Evolutionary conservation across 192 early-diverging fungal genomes (phyloP).

Genomic region (Jimgerdemannia flammicorona): DNA sequence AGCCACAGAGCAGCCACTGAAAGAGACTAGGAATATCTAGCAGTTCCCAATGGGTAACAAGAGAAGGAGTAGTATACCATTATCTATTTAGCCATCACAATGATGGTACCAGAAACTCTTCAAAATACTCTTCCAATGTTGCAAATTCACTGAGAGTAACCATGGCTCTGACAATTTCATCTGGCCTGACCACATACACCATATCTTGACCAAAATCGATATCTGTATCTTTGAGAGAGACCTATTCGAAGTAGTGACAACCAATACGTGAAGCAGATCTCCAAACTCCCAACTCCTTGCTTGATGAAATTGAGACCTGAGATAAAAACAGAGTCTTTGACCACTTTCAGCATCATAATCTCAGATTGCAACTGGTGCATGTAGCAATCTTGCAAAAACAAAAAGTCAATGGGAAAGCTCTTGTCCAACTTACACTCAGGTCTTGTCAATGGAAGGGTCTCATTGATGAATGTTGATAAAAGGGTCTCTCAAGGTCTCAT

Average conservation of each 20-base stretch:
- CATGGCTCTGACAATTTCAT: not conserved
- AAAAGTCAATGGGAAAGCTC: too few relatives aligned
- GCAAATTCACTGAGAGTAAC: not conserved
- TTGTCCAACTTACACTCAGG: too few relatives aligned
- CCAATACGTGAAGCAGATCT: not conserved
- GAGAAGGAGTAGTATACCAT: too few relatives aligned
- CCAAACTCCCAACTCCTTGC: not conserved
- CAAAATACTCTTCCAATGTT: not conserved
- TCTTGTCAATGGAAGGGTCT: too few relatives aligned
- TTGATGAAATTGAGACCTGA: too few relatives aligned
- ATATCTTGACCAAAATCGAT: not conserved
- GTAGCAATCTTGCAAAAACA: too few relatives aligned
- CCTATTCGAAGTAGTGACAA: not conserved
- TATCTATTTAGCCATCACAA: not conserved
- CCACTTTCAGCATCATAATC: too few relatives aligned
- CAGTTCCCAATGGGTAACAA: slow-evolving; percentile 62
- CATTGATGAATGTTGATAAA: too few relatives aligned
- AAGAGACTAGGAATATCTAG: slow-evolving; percentile 45
- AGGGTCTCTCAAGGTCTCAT: too few relatives aligned
- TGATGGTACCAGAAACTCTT: not conserved
- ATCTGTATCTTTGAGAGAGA: not conserved
- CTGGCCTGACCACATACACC: not conserved
- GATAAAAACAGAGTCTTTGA: too few relatives aligned
- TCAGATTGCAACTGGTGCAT: too few relatives aligned
- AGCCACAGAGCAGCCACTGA: slow-evolving; percentile 2